phyloP scores from a whole-genome alignment of 2,329 filamentous ascomycete species.

The Domatiomyces catenatus region DNA sequence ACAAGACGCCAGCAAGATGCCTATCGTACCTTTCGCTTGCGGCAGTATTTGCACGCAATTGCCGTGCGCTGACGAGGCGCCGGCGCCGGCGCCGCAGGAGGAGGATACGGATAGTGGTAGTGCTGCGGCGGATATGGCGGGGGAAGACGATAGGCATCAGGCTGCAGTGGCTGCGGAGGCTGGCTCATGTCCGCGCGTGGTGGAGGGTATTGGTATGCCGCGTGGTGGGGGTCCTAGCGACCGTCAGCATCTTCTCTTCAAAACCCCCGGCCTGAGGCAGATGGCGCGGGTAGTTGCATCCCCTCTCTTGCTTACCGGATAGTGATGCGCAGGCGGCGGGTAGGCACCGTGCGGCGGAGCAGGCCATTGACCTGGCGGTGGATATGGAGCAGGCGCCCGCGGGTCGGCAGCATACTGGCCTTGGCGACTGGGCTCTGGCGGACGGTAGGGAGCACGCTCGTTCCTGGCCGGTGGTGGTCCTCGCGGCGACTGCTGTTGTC shows the following conservation, averaged over 20 bases:
- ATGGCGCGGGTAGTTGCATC: no score
- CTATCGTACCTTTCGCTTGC: constrained; percentile 34
- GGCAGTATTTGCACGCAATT: constrained; percentile 37
- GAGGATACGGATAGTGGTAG: constrained; percentile 24
- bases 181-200: constrained; percentile 25
- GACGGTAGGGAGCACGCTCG: constrained; percentile 14
- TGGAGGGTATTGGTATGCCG: constrained; percentile 22
- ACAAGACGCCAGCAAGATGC: constrained; percentile 1
- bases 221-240: constrained; percentile 15
- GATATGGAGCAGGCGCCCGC: constrained; percentile 22
- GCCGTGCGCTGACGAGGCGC: constrained; percentile 36
- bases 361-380: constrained; percentile 22
- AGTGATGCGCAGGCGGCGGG: constrained; percentile 21
- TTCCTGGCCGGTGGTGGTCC: constrained; percentile 9
- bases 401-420: constrained; percentile 31
- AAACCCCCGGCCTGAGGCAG: no score
- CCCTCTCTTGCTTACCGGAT: constrained; percentile 22
- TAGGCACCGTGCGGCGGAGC: constrained; percentile 13
- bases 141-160: constrained; percentile 29
- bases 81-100: constrained; percentile 28
- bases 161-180: constrained; percentile 23
- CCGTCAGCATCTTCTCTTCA: constrained; percentile 5
- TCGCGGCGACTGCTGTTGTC: constrained; percentile 11
- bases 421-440: constrained; percentile 28
- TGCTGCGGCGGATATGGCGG: constrained; percentile 29